Conservation (phyloP, 768 basidiomycete genomes). For the Lactarius sanguifluus region DNA sequence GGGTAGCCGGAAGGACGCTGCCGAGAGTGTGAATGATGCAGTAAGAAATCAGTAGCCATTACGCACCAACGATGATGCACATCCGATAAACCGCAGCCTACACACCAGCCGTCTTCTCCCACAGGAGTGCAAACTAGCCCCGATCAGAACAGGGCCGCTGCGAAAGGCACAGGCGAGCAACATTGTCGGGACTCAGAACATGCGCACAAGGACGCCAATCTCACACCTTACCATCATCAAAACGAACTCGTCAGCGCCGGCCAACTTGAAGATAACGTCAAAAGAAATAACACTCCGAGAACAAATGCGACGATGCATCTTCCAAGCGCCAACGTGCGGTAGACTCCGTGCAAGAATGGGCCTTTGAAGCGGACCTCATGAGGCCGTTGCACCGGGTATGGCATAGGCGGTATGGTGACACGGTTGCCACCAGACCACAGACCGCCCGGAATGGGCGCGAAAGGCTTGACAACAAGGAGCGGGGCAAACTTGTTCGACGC, state of each 20-base stretch:
- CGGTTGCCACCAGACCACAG: not conserved
- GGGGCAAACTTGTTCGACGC: not conserved
- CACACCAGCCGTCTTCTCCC: constrained; percentile 53
- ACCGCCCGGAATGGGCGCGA: not conserved
- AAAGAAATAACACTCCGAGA: constrained; percentile 51
- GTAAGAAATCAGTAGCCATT: too few relatives aligned
- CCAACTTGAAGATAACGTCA: not conserved
- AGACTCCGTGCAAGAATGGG: constrained; percentile 46
- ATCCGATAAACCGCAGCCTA: constrained; percentile 84
- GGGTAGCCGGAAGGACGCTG: constrained; percentile 38
- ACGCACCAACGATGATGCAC: constrained; percentile 46
- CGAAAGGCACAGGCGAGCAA: constrained; percentile 57
- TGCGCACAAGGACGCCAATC: constrained; percentile 76
- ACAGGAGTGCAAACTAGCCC: constrained; percentile 65
- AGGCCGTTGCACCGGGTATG: constrained; percentile 29
- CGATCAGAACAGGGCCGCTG: constrained; percentile 37
- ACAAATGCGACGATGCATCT: constrained; percentile 81
- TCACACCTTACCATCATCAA: constrained; percentile 58
- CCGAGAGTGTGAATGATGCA: too few relatives aligned
- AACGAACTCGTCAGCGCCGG: not conserved
- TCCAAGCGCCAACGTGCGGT: constrained; percentile 64
- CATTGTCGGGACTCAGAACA: constrained; percentile 72
- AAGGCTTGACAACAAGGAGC: not conserved
- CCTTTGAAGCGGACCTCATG: constrained; percentile 30
- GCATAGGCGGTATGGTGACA: not conserved